Evolutionary conservation across 768 basidiomycete genomes (phyloP), one percentile per base, ranked within the genome.

Genomic region (Boletus huronensis): DNA sequence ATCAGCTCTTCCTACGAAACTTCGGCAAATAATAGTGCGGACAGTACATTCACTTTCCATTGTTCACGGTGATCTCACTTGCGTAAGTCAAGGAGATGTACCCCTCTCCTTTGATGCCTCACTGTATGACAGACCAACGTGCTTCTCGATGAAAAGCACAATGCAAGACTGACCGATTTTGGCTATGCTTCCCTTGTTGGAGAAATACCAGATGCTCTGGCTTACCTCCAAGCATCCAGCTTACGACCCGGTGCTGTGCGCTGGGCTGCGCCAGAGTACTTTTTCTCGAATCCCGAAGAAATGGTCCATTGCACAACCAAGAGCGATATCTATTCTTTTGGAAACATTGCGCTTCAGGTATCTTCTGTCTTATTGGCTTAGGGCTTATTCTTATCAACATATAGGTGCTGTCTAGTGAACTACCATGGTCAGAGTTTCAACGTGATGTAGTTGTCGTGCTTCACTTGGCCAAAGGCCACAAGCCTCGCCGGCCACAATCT

Each of bases 311-410:
- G 31, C 26, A 59, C 58, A 8, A 51, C 31, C 13, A 51, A 51
- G 23, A 51, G 44, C 8, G 59, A 59, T 29, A 46, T 60, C 3
- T 60, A 48, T 29, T 60, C 50, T n/a, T 60, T 51, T 28, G 53
- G 50, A 25, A 54, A 40, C 8, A 6, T 59, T 11, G 28, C 52
- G 0, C 46, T 54, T 23, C 57, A 54, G 44, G 58, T 59, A 50
- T 31, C 1, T 19, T 32, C 17, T 29, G 6, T 35, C 8, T 7
- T 21, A 9, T 31, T 29, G 6, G 13, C 36, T 34, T 26, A 3
- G 1, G 19, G 7, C 29, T 14, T 31, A 7, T 39, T 54, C 39
- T 50, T 5, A 53, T 36, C n/a, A 6, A n/a, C 11, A 23, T 16
- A 14, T 34, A 58, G 52, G 35, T 51, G 10, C 38, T 51, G 8